Evolutionary conservation across 306 rosid species (phyloP).

Genomic region (Coriaria nepalensis): DNA sequence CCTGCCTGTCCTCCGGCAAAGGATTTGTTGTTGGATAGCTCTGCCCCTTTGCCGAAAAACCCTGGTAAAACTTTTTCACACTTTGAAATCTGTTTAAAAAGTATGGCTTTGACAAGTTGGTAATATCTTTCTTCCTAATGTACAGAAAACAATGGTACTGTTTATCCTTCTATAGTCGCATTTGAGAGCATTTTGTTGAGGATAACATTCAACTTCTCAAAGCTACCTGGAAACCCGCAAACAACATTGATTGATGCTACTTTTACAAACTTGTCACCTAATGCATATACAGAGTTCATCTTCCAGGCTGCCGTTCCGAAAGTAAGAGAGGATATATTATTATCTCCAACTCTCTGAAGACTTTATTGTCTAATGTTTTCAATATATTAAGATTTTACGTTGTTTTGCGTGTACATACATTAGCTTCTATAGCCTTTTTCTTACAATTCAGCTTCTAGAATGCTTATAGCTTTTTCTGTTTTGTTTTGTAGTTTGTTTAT

Average conservation of each 20-base stretch:
- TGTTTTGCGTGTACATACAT: too few species aligned
- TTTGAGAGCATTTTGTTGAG: conserved; percentile 77
- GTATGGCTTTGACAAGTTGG: conserved; percentile 4
- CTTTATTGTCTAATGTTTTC: too few species aligned
- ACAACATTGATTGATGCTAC: conserved; percentile 61
- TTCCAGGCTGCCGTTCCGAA: conserved; percentile 99
- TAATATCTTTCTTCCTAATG: conserved; percentile 17
- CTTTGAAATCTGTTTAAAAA: conserved; percentile 5
- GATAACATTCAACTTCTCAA: conserved; percentile 66
- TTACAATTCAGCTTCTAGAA: too few species aligned
- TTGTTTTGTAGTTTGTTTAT: too few species aligned
- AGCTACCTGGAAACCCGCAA: conserved; percentile 73
- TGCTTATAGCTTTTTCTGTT: too few species aligned
- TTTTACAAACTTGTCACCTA: conserved; percentile 55
- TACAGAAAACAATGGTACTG: conserved; percentile 63
- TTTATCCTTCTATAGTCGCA: conserved; percentile 69
- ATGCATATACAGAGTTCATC: conserved; percentile 54
- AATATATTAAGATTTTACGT: too few species aligned
- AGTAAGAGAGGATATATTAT: conserved; percentile 41
- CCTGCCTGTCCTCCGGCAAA: conserved; percentile 43
- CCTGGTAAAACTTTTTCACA: conserved; percentile 25
- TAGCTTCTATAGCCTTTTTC: too few species aligned
- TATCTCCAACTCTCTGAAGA: too few species aligned
- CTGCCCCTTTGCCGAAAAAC: conserved; percentile 34
- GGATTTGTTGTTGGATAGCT: conserved; percentile 73